A percentile compares a stretch with the other conserved stretches of the same genome.
These are phyloP conservation scores for Poa annua DNA, from an alignment of 176 grass and related monocot genomes.

Conservation along the genomic window DNA sequence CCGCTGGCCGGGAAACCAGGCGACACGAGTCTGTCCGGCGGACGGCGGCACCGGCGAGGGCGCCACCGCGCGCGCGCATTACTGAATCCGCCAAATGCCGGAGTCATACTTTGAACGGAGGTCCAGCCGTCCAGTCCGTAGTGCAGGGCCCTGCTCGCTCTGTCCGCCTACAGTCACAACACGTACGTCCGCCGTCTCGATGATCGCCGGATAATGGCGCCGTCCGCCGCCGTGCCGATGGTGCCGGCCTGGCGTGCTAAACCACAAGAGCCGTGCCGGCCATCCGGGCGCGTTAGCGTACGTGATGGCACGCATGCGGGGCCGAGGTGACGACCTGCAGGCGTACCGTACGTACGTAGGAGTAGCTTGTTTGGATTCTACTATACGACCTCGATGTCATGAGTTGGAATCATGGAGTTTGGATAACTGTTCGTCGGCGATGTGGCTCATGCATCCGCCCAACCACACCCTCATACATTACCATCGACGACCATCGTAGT, in stretches of 20 bases:
- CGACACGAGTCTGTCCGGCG: background rate
- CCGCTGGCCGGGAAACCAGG: background rate
- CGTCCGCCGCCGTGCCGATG: background rate
- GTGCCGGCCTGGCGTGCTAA: too few relatives aligned
- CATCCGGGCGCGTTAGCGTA: background rate
- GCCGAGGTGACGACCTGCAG: background rate
- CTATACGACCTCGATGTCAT: too few relatives aligned
- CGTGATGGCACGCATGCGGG: background rate
- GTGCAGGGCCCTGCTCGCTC: background rate
- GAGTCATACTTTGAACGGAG: constrained; percentile 11
- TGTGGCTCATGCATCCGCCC: too few relatives aligned
- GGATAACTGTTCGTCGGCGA: too few relatives aligned
- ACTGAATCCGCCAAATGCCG: constrained; percentile 1
- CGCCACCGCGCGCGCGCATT: background rate
- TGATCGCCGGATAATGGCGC: background rate
- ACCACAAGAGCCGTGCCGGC: background rate
- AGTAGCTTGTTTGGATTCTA: too few relatives aligned
- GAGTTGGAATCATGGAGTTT: too few relatives aligned
- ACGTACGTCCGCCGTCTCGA: background rate
- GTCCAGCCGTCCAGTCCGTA: background rate
- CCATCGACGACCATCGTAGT: too few relatives aligned
- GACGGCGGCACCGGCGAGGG: background rate
- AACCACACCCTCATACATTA: too few relatives aligned
- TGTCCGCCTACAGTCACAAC: background rate
- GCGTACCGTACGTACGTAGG: background rate